phyloP scores from a whole-genome alignment of 1,284 basidiomycete species.

The Lignosus rhinocerotis region DNA sequence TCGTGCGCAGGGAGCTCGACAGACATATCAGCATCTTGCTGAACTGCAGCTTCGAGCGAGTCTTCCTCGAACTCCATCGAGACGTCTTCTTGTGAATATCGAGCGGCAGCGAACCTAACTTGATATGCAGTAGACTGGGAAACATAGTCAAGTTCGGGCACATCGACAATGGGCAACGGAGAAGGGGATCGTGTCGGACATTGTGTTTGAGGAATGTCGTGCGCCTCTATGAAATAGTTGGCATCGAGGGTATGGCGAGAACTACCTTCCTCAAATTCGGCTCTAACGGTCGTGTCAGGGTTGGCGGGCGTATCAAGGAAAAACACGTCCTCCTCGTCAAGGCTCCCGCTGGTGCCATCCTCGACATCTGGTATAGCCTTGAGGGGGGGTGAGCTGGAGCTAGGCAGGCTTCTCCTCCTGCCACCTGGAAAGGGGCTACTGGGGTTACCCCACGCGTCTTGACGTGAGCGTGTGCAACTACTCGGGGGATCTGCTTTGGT shows the following conservation, averaged over 20 bases:
- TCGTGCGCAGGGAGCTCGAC: conserved; percentile 1
- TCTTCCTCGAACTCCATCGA: conserved; percentile 20
- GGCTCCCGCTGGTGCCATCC: conserved; percentile 6
- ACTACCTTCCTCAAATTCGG: conserved; percentile 6
- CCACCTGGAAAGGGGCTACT: conserved; percentile 53
- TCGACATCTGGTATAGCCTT: conserved; percentile 7
- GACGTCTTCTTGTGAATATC: conserved; percentile 9
- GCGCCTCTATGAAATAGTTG: conserved; percentile 5
- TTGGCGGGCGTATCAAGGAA: conserved; percentile 12
- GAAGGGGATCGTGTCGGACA: conserved; percentile 14
- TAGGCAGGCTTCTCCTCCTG: conserved; percentile 6
- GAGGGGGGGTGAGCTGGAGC: conserved; percentile 18
- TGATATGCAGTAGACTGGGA: conserved; percentile 3
- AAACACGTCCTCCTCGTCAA: conserved; percentile 21
- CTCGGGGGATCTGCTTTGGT: conserved; percentile 71
- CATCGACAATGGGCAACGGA: conserved; percentile 19
- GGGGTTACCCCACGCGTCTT: conserved; percentile 66
- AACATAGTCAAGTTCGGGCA: neutral
- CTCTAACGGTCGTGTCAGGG: neutral
- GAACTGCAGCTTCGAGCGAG: neutral
- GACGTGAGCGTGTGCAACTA: conserved; percentile 48
- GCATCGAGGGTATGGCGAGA: conserved; percentile 5
- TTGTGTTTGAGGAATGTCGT: neutral
- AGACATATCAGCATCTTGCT: conserved; percentile 2
- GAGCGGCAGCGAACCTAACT: conserved; percentile 16